A percentile compares a stretch with the other conserved stretches of the same genome.
Evolutionary conservation across 176 grass and related monocot genomes (phyloP).

Genomic region (Oryza punctata): DNA sequence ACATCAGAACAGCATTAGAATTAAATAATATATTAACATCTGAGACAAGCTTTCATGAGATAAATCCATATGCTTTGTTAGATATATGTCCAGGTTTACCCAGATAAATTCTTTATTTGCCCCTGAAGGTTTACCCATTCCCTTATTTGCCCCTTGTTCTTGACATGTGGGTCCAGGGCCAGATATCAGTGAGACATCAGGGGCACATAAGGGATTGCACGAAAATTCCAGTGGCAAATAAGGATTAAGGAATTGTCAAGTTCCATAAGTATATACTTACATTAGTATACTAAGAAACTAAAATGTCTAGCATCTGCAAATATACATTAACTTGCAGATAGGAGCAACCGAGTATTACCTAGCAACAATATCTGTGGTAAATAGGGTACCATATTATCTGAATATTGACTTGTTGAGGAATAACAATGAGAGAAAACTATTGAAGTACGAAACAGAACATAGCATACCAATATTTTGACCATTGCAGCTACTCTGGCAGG

Average conservation of each 20-base stretch:
- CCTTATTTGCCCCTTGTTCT: neutral
- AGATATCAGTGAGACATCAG: neutral
- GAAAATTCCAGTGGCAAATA: neutral
- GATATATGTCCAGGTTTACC: neutral
- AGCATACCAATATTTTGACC: constrained; percentile 91
- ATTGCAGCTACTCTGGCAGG: constrained; percentile 78
- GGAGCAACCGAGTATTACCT: neutral
- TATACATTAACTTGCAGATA: neutral
- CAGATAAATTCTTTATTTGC: neutral
- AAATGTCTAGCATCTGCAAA: constrained; percentile 11
- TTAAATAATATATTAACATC: constrained; percentile 6
- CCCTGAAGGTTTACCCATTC: neutral
- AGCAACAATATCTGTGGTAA: constrained; percentile 10
- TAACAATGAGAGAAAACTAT: constrained; percentile 21
- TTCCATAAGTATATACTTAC: constrained; percentile 15
- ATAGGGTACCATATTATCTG: neutral
- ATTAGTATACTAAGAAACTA: neutral
- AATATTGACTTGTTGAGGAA: neutral
- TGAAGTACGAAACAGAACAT: constrained; percentile 26
- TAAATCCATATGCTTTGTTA: constrained; percentile 17
- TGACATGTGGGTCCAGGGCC: neutral
- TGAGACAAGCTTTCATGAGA: constrained; percentile 16
- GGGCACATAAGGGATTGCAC: neutral
- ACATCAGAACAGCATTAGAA: constrained; percentile 40
- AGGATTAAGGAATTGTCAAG: neutral